phyloP scores from a whole-genome alignment of 345 rosid species.

The Lumnitzera littorea region DNA sequence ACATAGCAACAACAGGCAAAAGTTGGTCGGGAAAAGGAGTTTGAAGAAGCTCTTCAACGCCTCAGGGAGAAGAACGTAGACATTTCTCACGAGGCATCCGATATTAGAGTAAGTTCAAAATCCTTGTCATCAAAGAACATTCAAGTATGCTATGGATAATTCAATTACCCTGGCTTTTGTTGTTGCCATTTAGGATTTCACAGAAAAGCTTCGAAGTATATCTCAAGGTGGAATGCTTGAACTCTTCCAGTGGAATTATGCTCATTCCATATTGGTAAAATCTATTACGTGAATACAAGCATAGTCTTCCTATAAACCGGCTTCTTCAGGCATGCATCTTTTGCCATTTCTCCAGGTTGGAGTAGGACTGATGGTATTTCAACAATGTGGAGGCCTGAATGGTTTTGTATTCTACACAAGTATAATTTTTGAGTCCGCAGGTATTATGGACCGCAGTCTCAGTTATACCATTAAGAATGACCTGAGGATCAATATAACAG shows the following conservation, averaged over 20 bases:
- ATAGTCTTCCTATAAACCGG: background rate
- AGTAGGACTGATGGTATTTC: conserved; percentile 33
- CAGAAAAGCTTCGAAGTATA: conserved; percentile 7
- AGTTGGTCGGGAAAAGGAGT: conserved; percentile 22
- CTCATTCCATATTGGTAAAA: conserved; percentile 8
- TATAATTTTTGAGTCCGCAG: conserved; percentile 24
- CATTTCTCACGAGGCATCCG: conserved; percentile 18
- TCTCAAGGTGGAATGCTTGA: conserved; percentile 15
- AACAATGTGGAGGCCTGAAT: conserved; percentile 36
- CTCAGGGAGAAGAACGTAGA: conserved; percentile 24
- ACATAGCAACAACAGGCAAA: conserved; percentile 23
- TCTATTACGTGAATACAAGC: background rate
- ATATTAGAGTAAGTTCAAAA: conserved; percentile 4
- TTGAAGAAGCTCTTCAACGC: conserved; percentile 17
- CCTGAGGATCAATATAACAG: background rate
- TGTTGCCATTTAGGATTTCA: conserved; percentile 18
- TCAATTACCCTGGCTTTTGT: background rate
- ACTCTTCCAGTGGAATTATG: conserved; percentile 18
- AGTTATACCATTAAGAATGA: background rate
- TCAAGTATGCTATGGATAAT: background rate
- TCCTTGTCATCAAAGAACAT: background rate
- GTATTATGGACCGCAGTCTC: conserved; percentile 2
- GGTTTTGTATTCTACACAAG: conserved; percentile 31
- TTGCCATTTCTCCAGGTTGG: conserved; percentile 20
- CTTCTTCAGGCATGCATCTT: background rate